These are phyloP conservation scores for Penicillium sp. DNA, from an alignment of 2,329 filamentous ascomycete species.

Conservation along the genomic window DNA sequence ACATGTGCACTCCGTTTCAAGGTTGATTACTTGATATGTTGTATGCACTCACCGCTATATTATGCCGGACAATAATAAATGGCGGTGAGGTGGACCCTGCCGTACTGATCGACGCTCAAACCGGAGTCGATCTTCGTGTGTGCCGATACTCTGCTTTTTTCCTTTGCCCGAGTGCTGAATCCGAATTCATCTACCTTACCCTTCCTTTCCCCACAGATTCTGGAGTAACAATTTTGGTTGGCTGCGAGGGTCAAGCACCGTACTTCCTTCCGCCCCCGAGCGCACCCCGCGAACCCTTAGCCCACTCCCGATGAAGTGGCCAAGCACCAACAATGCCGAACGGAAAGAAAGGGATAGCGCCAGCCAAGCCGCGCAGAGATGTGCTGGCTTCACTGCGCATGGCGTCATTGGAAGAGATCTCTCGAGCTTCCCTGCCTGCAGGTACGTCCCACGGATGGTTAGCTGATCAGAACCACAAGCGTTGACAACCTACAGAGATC, in stretches of 20 bases:
- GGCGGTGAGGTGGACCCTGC: conserved; percentile 9
- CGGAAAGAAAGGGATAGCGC: conserved; percentile 46
- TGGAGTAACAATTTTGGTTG: background rate
- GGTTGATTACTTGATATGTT: no score
- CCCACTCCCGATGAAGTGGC: conserved; percentile 28
- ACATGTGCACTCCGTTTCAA: no score
- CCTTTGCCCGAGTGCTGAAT: background rate
- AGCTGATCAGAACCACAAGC: background rate
- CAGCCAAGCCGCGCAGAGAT: conserved; percentile 45
- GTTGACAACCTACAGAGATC: conserved; percentile 63
- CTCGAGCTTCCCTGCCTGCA: conserved; percentile 77
- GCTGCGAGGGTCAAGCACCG: background rate
- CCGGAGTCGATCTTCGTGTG: conserved; percentile 6
- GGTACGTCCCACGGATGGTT: conserved; percentile 52
- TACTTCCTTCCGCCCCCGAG: conserved; percentile 3
- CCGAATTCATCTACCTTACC: background rate
- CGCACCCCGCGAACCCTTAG: conserved; percentile 5
- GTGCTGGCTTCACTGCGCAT: conserved; percentile 75
- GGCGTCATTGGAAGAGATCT: conserved; percentile 71
- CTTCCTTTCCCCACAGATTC: background rate
- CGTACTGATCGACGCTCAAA: conserved; percentile 7
- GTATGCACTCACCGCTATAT: background rate
- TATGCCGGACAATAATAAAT: background rate
- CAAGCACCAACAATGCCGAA: conserved; percentile 45
- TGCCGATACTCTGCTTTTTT: background rate